These are phyloP conservation scores for Malassezia dermatis DNA, from an alignment of 1,284 basidiomycete genomes.

Conservation along the genomic window DNA sequence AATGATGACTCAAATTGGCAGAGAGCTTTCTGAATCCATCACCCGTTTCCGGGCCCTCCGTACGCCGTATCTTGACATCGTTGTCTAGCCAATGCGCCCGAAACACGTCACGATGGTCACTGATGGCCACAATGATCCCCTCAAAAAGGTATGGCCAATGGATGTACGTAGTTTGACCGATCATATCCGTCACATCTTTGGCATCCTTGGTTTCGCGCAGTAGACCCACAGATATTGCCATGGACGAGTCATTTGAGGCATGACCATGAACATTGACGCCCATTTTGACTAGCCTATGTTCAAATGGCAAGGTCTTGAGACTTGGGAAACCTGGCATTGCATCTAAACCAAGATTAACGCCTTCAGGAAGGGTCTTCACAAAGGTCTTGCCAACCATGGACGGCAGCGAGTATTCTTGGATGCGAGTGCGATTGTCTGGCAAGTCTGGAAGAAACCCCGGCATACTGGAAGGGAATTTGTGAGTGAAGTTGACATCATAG, in stretches of 20 bases:
- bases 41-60: not conserved
- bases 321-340: conserved; percentile 94
- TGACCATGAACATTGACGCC: conserved; percentile 86
- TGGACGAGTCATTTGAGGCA: conserved; percentile 80
- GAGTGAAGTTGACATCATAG: conserved; percentile 55
- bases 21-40: conserved; percentile 55
- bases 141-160: conserved; percentile 94
- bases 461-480: conserved; percentile 75
- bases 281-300: conserved; percentile 67
- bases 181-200: conserved; percentile 52
- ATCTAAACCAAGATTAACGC: conserved; percentile 72
- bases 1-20: conserved; percentile 51
- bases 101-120: conserved; percentile 62
- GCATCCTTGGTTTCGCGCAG: conserved; percentile 60
- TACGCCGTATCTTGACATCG: not conserved
- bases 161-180: conserved; percentile 55
- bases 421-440: conserved; percentile 66
- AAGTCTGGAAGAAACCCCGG: conserved; percentile 90
- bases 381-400: conserved; percentile 71
- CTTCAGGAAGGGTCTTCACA: conserved; percentile 74
- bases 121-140: conserved; percentile 73
- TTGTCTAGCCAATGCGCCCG: conserved; percentile 58
- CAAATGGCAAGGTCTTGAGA: conserved; percentile 74
- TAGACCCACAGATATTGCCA: conserved; percentile 76
- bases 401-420: conserved; percentile 69